Conservation (phyloP, 2,329 filamentous ascomycete genomes). For the Graphiopsis chlorocephala region DNA sequence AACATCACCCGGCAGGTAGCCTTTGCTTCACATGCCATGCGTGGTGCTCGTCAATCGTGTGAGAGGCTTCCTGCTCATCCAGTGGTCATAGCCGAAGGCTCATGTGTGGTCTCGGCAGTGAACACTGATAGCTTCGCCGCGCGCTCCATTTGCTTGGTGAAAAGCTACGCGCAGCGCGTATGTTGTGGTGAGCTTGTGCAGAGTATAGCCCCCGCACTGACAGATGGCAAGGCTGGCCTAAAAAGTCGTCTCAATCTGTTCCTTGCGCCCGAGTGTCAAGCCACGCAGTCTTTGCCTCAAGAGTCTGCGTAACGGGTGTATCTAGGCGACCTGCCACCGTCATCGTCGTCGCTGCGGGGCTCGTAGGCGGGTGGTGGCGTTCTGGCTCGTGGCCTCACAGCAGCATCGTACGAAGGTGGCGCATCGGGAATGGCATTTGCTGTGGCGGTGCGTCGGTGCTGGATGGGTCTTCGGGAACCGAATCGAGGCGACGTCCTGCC, state of each 20-base stretch:
- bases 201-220: not conserved
- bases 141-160: not conserved
- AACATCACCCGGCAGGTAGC: not conserved
- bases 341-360: slow-evolving; percentile 29
- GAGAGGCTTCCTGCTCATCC: not conserved
- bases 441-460: slow-evolving; percentile 26
- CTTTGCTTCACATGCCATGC: not conserved
- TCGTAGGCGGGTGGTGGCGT: slow-evolving; percentile 34
- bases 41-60: slow-evolving; percentile 6
- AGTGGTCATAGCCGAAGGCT: not conserved
- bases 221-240: not conserved
- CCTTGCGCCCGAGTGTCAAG: not conserved
- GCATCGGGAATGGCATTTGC: slow-evolving; percentile 10
- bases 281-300: not conserved
- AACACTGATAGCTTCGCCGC: not conserved
- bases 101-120: not conserved
- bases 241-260: not conserved
- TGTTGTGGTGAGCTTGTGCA: not conserved
- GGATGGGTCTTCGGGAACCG: slow-evolving; percentile 22
- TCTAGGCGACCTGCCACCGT: slow-evolving; percentile 11
- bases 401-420: slow-evolving; percentile 28
- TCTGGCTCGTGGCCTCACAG: slow-evolving; percentile 23
- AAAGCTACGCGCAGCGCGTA: not conserved
- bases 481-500: slow-evolving; percentile 16
- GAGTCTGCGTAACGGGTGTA: slow-evolving; percentile 10